Conservation (phyloP, 2,329 filamentous ascomycete species). For the Leptosphaerulina australis region DNA sequence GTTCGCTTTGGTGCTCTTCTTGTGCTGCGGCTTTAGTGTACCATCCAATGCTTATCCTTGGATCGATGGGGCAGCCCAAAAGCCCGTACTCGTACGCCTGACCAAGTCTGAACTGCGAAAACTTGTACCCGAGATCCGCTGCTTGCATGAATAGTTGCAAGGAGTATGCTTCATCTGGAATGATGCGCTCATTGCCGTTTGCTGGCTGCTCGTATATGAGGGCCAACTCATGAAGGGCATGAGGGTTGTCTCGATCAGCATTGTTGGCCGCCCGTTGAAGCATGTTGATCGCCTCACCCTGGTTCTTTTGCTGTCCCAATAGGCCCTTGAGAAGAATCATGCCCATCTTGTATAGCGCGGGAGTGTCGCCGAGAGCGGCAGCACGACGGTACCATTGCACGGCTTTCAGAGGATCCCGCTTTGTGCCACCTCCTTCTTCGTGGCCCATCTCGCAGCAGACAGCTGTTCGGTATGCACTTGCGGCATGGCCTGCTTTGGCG, state of each 20-base stretch:
- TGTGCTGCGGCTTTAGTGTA: conserved; percentile 90
- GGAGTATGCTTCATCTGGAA: conserved; percentile 82
- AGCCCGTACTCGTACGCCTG: conserved; percentile 88
- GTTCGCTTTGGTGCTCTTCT: conserved; percentile 90
- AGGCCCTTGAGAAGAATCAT: conserved; percentile 95
- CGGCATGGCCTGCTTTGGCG: conserved; percentile 84
- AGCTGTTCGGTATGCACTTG: conserved; percentile 89
- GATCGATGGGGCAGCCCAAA: conserved; percentile 81
- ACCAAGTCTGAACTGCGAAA: conserved; percentile 88
- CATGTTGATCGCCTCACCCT: conserved; percentile 87
- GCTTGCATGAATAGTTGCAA: conserved; percentile 83
- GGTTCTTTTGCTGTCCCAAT: conserved; percentile 82
- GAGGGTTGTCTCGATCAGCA: conserved; percentile 88
- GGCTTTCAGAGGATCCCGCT: conserved; percentile 88
- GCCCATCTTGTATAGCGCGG: conserved; percentile 98
- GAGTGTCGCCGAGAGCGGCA: conserved; percentile 84
- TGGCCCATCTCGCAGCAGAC: conserved; percentile 97
- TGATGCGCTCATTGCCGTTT: conserved; percentile 67
- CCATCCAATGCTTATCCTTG: conserved; percentile 86
- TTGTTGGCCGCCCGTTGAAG: conserved; percentile 89
- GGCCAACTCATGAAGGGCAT: conserved; percentile 87
- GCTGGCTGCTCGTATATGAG: conserved; percentile 66
- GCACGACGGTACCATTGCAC: conserved; percentile 98
- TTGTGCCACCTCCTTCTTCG: conserved; percentile 91
- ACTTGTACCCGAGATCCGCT: conserved; percentile 89